Conservation (phyloP, 495 filamentous ascomycete species). For the Podospora fimiseda region DNA sequence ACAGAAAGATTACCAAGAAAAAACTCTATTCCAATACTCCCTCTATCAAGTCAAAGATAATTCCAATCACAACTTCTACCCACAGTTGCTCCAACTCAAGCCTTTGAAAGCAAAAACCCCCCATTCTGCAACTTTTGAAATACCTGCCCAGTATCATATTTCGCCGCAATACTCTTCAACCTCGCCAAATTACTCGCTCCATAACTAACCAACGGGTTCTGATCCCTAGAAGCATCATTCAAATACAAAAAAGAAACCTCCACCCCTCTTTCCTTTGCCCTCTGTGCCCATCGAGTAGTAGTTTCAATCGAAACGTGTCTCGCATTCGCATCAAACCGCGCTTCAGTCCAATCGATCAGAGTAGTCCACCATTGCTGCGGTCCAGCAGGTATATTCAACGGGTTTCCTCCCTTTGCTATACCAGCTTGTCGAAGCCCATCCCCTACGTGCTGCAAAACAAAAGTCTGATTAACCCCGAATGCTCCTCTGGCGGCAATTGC, state of each 20-base stretch:
- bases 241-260: slow-evolving; percentile 12
- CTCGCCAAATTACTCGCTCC: no score
- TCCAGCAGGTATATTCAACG: slow-evolving; percentile 6
- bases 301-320: neutral
- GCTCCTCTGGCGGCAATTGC: slow-evolving; percentile 11
- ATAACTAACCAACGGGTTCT: slow-evolving; percentile 1
- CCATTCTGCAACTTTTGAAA: no score
- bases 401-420: slow-evolving; percentile 13
- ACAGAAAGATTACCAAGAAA: no score
- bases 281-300: neutral
- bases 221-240: slow-evolving; percentile 18
- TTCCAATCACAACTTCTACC: no score
- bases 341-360: slow-evolving; percentile 14
- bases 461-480: slow-evolving; percentile 25
- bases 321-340: slow-evolving; percentile 8
- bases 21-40: no score
- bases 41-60: no score
- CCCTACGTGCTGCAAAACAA: slow-evolving; percentile 22
- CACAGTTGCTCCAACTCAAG: no score
- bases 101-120: no score
- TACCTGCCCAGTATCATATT: no score
- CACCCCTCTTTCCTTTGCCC: neutral
- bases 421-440: slow-evolving; percentile 11
- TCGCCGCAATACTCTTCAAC: no score
- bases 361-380: slow-evolving; percentile 18